Conservation (phyloP, 1,139 yeast genomes). For the Nakaseomyces sp. region DNA sequence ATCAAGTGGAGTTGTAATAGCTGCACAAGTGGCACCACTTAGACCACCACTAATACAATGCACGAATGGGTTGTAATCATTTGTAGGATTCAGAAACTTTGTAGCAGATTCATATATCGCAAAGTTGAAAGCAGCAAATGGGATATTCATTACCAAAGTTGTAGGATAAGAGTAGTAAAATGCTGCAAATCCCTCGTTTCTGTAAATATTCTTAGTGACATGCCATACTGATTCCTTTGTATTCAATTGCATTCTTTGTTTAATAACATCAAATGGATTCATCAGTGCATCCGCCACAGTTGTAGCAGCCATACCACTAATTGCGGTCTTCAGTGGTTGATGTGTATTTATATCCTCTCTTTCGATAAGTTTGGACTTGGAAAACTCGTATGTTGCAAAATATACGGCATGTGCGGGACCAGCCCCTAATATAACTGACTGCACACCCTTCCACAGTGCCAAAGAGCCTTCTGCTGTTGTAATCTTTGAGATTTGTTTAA, state of each 20-base stretch:
- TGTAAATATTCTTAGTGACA: slow-evolving; percentile 45
- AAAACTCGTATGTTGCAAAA: slow-evolving; percentile 87
- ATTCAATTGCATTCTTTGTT: slow-evolving; percentile 70
- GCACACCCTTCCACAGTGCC: slow-evolving; percentile 91
- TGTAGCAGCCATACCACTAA: slow-evolving; percentile 93
- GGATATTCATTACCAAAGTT: slow-evolving; percentile 84
- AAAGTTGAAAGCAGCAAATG: slow-evolving; percentile 92
- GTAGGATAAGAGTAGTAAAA: slow-evolving; percentile 94
- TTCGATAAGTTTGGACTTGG: slow-evolving; percentile 40
- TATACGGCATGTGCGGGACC: slow-evolving; percentile 99
- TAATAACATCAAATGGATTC: slow-evolving; percentile 96
- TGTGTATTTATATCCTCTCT: slow-evolving; percentile 29
- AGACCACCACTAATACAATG: slow-evolving; percentile 94
- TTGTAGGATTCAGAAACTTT: slow-evolving; percentile 66
- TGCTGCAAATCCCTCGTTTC: slow-evolving; percentile 69
- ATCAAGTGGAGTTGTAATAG: slow-evolving; percentile 90
- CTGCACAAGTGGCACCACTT: slow-evolving; percentile 96
- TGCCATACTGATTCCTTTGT: slow-evolving; percentile 30
- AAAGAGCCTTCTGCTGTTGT: slow-evolving; percentile 84
- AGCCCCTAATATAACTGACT: slow-evolving; percentile 92
- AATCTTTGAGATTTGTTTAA: slow-evolving; percentile 58
- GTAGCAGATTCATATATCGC: slow-evolving; percentile 85
- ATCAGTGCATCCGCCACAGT: slow-evolving; percentile 87
- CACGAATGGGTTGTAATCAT: slow-evolving; percentile 74
- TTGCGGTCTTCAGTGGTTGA: slow-evolving; percentile 66